These are phyloP conservation scores for Arachnopeziza araneosa DNA, from an alignment of 2,329 filamentous ascomycete species.

Conservation along the genomic window DNA sequence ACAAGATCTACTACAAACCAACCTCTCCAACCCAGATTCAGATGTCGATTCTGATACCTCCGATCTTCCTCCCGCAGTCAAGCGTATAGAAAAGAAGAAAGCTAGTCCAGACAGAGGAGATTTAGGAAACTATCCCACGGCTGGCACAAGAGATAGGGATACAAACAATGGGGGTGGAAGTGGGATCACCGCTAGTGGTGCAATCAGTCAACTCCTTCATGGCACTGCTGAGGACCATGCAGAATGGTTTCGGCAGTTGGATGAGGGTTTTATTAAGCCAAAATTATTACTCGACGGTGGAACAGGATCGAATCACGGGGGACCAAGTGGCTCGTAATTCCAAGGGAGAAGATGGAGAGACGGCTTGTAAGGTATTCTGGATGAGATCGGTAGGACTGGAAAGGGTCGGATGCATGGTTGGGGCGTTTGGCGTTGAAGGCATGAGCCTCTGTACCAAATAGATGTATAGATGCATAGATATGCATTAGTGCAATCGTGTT, in stretches of 20 bases:
- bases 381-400: background rate
- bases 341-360: background rate
- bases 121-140: conserved; percentile 27
- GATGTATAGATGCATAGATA: background rate
- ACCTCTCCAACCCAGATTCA: conserved; percentile 39
- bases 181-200: conserved; percentile 60
- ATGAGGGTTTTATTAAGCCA: conserved; percentile 95
- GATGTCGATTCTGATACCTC: conserved; percentile 62
- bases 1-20: conserved; percentile 47
- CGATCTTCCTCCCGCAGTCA: conserved; percentile 57
- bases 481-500: no score
- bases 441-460: background rate
- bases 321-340: background rate
- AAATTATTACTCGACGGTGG: conserved; percentile 73
- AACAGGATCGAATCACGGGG: conserved; percentile 12
- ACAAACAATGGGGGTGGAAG: conserved; percentile 25
- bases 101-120: background rate
- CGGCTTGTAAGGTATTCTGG: background rate
- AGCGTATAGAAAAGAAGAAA: conserved; percentile 13
- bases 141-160: conserved; percentile 25
- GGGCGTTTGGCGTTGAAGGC: background rate
- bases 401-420: background rate
- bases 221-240: conserved; percentile 79
- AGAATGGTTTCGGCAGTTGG: conserved; percentile 83
- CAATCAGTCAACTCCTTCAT: conserved; percentile 74